phyloP scores from a whole-genome alignment of 176 grass and related monocot species.

The Avena sativa region DNA sequence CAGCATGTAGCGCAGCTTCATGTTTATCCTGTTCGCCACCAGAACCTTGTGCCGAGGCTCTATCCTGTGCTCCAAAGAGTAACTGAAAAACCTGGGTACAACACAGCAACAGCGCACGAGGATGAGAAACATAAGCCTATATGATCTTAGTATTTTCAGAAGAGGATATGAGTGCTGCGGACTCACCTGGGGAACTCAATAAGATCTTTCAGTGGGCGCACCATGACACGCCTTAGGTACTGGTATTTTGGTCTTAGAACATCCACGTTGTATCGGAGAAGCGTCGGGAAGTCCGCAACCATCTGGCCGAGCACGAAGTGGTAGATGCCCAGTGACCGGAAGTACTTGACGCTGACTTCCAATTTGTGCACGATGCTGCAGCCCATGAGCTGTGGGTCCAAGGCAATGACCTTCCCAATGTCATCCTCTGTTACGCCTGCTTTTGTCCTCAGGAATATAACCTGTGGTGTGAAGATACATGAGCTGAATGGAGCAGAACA shows the following conservation, averaged over 20 bases:
- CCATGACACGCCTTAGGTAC: conserved; percentile 95
- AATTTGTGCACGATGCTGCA: conserved; percentile 89
- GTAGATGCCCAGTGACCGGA: conserved; percentile 84
- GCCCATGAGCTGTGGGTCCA: conserved; percentile 90
- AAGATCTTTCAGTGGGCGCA: conserved; percentile 81
- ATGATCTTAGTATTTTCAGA: not conserved
- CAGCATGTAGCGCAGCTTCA: conserved; percentile 94
- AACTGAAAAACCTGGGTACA: conserved; percentile 85
- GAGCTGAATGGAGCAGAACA: conserved; percentile 30
- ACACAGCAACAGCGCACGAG: not conserved
- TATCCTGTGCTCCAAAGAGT: conserved; percentile 84
- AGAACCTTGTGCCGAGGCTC: conserved; percentile 70
- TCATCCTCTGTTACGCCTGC: conserved; percentile 76
- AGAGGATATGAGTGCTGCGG: not conserved
- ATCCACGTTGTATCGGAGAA: conserved; percentile 86
- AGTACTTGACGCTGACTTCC: conserved; percentile 86
- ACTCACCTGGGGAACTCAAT: conserved; percentile 88
- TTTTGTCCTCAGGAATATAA: conserved; percentile 87
- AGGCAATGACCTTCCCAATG: conserved; percentile 88
- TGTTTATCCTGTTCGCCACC: conserved; percentile 80
- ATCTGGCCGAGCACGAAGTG: conserved; percentile 73
- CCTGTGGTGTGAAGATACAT: conserved; percentile 44
- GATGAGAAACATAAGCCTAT: not conserved
- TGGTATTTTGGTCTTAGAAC: conserved; percentile 79
- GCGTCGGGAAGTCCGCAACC: conserved; percentile 84